Evolutionary conservation across 169 alveolate genomes (phyloP).

Genomic region (Plasmodium knowlesi): DNA sequence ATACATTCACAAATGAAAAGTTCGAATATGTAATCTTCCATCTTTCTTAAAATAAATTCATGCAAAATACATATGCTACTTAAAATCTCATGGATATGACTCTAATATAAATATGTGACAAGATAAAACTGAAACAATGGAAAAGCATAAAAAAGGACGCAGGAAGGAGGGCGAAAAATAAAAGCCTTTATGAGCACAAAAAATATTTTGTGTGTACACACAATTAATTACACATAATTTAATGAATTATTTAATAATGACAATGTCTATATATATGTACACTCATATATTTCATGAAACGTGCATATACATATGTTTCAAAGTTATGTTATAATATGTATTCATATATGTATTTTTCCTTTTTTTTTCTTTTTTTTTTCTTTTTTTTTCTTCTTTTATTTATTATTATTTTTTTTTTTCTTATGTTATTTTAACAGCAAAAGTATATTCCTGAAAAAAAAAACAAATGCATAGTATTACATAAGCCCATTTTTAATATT

Average conservation of each 20-base stretch:
- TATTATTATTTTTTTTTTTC: background rate
- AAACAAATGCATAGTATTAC: background rate
- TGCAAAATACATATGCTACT: background rate
- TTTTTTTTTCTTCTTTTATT: too few relatives aligned
- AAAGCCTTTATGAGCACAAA: constrained; percentile 22
- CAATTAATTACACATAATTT: constrained; percentile 18
- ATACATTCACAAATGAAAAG: background rate
- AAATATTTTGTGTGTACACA: background rate
- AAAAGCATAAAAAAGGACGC: background rate
- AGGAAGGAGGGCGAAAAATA: background rate
- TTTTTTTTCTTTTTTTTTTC: too few relatives aligned
- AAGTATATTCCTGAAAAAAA: background rate
- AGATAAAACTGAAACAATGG: constrained; percentile 20
- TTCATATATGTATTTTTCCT: background rate
- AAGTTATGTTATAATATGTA: background rate
- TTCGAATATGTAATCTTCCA: background rate
- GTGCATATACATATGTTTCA: background rate
- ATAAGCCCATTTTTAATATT: background rate
- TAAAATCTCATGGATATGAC: constrained; percentile 18
- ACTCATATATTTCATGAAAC: background rate
- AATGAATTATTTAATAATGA: background rate
- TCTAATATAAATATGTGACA: background rate
- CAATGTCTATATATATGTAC: background rate
- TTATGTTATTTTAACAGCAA: background rate
- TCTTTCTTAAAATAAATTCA: background rate